phyloP scores from a whole-genome alignment of 2,329 filamentous ascomycete genomes.

The Fusarium sp. region DNA sequence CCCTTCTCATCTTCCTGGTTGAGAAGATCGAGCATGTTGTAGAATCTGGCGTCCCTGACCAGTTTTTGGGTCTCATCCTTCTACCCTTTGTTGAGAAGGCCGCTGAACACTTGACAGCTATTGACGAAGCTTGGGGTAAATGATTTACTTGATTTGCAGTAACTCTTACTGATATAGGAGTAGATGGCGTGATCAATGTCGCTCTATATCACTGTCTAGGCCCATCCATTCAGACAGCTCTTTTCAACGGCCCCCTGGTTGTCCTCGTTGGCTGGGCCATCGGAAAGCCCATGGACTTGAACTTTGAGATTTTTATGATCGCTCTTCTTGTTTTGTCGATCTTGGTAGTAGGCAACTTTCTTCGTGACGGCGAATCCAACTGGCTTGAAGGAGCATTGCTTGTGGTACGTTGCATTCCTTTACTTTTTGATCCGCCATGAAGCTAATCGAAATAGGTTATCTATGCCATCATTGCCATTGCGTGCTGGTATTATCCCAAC shows the following conservation, averaged over 20 bases:
- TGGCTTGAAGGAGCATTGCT: slow-evolving; percentile 79
- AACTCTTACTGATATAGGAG: slow-evolving; percentile 2
- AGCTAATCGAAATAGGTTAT: slow-evolving; percentile 46
- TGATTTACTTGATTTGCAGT: accelerated
- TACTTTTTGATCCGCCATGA: accelerated
- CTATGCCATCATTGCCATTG: slow-evolving; percentile 59
- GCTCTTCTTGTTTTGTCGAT: slow-evolving; percentile 78
- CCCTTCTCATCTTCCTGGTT: slow-evolving; percentile 76
- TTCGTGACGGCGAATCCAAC: slow-evolving; percentile 79
- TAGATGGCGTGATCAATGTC: slow-evolving; percentile 73
- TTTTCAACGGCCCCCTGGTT: slow-evolving; percentile 78
- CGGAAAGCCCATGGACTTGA: slow-evolving; percentile 71
- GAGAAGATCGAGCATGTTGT: slow-evolving; percentile 67
- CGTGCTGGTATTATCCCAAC: slow-evolving; percentile 59
- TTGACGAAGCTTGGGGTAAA: slow-evolving; percentile 73
- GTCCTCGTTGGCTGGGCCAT: slow-evolving; percentile 78
- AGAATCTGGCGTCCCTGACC: slow-evolving; percentile 47
- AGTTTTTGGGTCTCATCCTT: slow-evolving; percentile 66
- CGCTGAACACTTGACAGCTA: slow-evolving; percentile 75
- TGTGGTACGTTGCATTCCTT: slow-evolving; percentile 57
- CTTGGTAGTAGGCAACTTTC: slow-evolving; percentile 78
- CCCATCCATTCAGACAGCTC: slow-evolving; percentile 78
- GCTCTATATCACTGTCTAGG: slow-evolving; percentile 78
- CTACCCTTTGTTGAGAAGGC: slow-evolving; percentile 76
- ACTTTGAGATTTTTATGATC: slow-evolving; percentile 83